Conservation (phyloP, 2,329 filamentous ascomycete genomes). For the Trichoderma hamatum region DNA sequence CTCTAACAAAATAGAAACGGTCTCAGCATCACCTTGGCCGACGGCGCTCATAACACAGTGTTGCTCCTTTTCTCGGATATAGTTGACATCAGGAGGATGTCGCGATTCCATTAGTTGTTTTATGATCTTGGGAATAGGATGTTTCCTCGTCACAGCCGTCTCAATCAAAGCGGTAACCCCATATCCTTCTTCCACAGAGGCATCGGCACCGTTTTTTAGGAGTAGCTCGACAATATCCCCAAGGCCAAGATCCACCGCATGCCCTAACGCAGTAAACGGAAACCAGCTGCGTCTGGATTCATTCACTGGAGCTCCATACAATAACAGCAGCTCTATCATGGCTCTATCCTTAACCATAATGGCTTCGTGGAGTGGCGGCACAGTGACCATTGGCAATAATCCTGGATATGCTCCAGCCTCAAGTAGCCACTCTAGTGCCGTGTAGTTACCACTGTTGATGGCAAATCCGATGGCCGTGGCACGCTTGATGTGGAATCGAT, state of each 20-base stretch:
- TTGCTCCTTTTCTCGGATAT: constrained; percentile 9
- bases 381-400: constrained; percentile 17
- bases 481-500: background rate
- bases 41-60: constrained; percentile 28
- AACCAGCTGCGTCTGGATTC: constrained; percentile 14
- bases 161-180: constrained; percentile 26
- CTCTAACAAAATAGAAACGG: constrained; percentile 30
- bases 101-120: constrained; percentile 29
- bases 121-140: constrained; percentile 23
- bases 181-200: constrained; percentile 33
- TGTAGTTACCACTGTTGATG: constrained; percentile 23
- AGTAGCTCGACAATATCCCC: constrained; percentile 31
- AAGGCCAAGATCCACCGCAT: constrained; percentile 29
- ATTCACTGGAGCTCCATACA: constrained; percentile 29
- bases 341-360: constrained; percentile 9
- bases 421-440: constrained; percentile 28
- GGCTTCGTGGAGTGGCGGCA: constrained; percentile 27
- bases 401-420: constrained; percentile 29
- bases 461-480: constrained; percentile 26
- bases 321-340: constrained; percentile 28
- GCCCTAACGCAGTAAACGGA: constrained; percentile 29
- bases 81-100: constrained; percentile 30
- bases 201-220: constrained; percentile 33
- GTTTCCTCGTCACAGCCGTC: constrained; percentile 20
- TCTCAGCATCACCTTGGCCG: constrained; percentile 19